Base-by-base conservation (phyloP, 768 basidiomycete species). In the Lentinula lateritia region DNA sequence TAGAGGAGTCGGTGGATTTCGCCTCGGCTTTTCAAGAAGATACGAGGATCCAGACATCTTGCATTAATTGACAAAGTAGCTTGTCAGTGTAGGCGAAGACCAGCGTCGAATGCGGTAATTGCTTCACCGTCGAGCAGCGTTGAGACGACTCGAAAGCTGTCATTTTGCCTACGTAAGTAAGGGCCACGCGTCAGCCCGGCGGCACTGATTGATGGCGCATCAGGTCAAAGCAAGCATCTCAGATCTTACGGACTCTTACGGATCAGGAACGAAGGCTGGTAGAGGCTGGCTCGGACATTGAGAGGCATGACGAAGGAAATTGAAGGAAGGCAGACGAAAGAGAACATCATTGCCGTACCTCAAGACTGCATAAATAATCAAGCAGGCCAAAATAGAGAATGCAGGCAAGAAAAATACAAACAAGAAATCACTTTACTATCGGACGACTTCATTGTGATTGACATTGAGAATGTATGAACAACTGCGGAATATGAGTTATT, bases 11-110 rank as follows among this genome's bases (percentile, higher is more conserved):
- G 86, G 87, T 23, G 58, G 58, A 15, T 59, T 45, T 50, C 85
- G 82, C 42, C 86, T 84, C 39, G 87, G 81, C 0, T 84, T 77
- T 71, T 90, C 82, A 50, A 91, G 76, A 64, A 81, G 81, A 75
- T 89, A 87, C 15, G 83, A 85, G 39, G 58, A 50, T n/a, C 35
- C 28, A 35, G 48, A 46, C 58, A 59, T 59, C 3, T 28, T 50
- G 39, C 48, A 59, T 56, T 0, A 12, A 48, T 48, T 6, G n/a
- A 48, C 20, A 12, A 20, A 3, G 10, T 3, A 1, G 32, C 8
- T 10, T 28, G 45, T 7, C 41, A 9, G 13, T 20, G 41, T 20
- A 32, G 9, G 41, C 9, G 39, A 42, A 13, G 56, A 6, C 23
- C 39, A 36, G 15, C n/a, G 35, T 9, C 9, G 38, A 13, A 9